Conservation (phyloP, 192 early-diverging fungal genomes). For the Cladochytrium replicatum region DNA sequence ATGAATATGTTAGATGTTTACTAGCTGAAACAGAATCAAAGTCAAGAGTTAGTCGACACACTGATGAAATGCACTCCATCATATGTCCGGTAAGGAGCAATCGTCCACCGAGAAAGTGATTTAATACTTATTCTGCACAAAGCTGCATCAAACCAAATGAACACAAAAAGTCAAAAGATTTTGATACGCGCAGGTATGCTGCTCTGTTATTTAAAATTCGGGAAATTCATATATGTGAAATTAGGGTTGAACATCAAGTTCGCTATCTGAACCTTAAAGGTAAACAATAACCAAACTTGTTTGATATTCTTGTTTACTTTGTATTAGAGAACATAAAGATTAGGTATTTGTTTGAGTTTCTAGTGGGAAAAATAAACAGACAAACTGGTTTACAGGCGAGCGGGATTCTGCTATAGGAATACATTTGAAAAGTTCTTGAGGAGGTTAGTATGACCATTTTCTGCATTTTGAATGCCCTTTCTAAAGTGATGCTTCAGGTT, state of each 20-base stretch:
- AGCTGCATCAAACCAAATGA: constrained; percentile 94
- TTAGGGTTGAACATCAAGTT: constrained; percentile 89
- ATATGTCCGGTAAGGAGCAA: constrained; percentile 77
- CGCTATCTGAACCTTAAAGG: constrained; percentile 91
- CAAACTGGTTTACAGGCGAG: constrained; percentile 39
- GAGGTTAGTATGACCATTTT: constrained; percentile 25
- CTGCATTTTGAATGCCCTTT: constrained; percentile 27
- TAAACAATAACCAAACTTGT: no score
- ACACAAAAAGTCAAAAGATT: constrained; percentile 84
- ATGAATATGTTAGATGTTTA: not conserved
- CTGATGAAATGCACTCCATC: constrained; percentile 92
- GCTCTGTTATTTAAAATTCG: not conserved
- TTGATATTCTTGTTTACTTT: no score
- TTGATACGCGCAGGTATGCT: constrained; percentile 60
- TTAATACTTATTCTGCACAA: constrained; percentile 1
- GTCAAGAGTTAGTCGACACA: constrained; percentile 78
- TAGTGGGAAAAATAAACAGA: not conserved
- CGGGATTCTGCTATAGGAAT: constrained; percentile 93
- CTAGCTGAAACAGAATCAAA: constrained; percentile 25
- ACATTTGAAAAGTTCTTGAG: constrained; percentile 83
- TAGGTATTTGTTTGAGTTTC: constrained; percentile 19
- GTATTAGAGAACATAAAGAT: constrained; percentile 99
- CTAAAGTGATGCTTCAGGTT: constrained; percentile 56
- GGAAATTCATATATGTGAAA: not conserved
- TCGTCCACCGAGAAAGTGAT: not conserved